Evolutionary conservation across 768 basidiomycete genomes (phyloP), one percentile per base, ranked within the genome.

Genomic region (Udeniomyces megalosporus): DNA sequence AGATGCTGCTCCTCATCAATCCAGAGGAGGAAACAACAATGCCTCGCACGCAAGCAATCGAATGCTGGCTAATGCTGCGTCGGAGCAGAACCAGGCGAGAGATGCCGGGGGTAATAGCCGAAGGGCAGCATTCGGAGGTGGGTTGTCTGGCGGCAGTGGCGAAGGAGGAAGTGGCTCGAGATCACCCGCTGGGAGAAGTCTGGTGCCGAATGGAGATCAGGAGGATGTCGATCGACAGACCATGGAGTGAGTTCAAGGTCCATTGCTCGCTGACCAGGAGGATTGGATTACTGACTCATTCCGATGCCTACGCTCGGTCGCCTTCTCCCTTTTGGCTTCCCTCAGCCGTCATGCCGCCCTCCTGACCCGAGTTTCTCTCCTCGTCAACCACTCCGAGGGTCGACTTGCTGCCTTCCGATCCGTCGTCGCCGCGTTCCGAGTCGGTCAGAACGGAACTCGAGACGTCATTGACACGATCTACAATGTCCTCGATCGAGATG

Each of bases 401-500:
- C 76, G 73, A 62, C 58, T 76, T 11, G 68, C 70, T 17, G 72
- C 0, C 48, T 79, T 85, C 29, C 83, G 81, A 68, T 80, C 86
- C 15, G 84, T 88, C 29, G 80, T 88, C 35, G 83, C 88, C 11
- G 81, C 85, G 31, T 99, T 85, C 74, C 80, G 81, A 28, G 72
- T 78, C 2, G 82, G 82, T 46, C 92, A 99, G 71, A 81, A 82
- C 10, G 81, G 80, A 45, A 86, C 90, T 2, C 78, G 82, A 3
- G 93, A 93, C 72, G 77, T 96, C 66, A 84, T 96, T 55, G 83
- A 84, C 45, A 92, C 87, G 0, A 77, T 92, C n/a, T 93, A 84
- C 83, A 86, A 83, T 70, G 78, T 85, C 38, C 74, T 86, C 12
- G 82, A 84, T 60, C 72, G 77, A 17, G 76, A 82, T 65, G 71